phyloP scores from a whole-genome alignment of 202 grass and related monocot species.

The Schoenoplectus tabernaemontani region DNA sequence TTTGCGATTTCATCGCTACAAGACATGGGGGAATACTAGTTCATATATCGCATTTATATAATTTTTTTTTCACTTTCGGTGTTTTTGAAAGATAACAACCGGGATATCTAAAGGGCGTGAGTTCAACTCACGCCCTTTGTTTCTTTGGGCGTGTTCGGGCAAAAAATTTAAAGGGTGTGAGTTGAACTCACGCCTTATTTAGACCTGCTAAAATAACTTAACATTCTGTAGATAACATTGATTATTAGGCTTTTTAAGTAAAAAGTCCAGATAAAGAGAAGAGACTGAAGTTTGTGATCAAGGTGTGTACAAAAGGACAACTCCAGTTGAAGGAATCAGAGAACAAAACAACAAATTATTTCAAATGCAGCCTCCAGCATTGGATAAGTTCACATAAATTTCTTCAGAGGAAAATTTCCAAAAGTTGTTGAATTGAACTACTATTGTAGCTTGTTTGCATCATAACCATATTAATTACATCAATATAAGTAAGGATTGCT shows the following conservation, averaged over 20 bases:
- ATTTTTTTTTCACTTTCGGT: too few species aligned
- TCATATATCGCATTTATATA: too few species aligned
- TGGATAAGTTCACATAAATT: slow-evolving; percentile 6
- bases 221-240: too few species aligned
- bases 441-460: neutral
- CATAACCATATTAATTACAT: neutral
- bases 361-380: neutral
- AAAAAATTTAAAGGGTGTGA: too few species aligned
- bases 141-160: too few species aligned
- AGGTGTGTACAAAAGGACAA: neutral
- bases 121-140: too few species aligned
- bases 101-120: too few species aligned
- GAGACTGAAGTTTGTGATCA: slow-evolving; percentile 24
- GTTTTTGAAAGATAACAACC: too few species aligned
- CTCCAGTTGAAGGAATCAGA: slow-evolving; percentile 1
- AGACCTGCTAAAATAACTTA: too few species aligned
- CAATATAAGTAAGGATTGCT: neutral
- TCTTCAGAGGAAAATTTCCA: neutral
- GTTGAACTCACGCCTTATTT: too few species aligned
- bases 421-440: neutral
- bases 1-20: neutral
- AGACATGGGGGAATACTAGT: neutral
- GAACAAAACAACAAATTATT: neutral
- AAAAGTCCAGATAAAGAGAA: slow-evolving; percentile 17
- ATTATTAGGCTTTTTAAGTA: too few species aligned